These are phyloP conservation scores for Coemansia sp. DNA, from an alignment of 192 early-diverging fungal genomes.

Conservation along the genomic window DNA sequence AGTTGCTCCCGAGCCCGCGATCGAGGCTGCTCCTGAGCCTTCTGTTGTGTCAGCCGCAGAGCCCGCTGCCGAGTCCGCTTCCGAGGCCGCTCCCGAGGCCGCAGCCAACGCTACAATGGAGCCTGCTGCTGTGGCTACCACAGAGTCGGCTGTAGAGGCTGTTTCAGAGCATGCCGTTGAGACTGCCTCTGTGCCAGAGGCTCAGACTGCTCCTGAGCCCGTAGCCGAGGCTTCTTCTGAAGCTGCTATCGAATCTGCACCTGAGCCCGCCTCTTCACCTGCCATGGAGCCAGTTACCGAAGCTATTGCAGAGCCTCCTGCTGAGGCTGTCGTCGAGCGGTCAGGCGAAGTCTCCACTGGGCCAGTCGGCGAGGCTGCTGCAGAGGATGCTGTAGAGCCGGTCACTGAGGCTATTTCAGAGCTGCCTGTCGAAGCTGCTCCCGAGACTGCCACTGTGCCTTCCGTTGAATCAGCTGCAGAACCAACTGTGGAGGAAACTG, in stretches of 20 bases:
- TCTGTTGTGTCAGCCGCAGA: too few relatives aligned
- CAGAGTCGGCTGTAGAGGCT: too few relatives aligned
- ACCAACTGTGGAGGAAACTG: too few relatives aligned
- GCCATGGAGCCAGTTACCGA: background rate
- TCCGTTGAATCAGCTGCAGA: too few relatives aligned
- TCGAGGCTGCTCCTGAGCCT: too few relatives aligned
- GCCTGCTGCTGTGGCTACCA: too few relatives aligned
- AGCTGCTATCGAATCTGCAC: background rate
- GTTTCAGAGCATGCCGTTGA: background rate
- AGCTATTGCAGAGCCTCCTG: background rate
- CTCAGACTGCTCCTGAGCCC: background rate
- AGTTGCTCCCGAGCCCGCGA: background rate
- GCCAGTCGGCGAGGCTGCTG: too few relatives aligned
- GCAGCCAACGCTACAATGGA: background rate
- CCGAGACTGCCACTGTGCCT: constrained; percentile 4
- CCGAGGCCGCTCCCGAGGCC: too few relatives aligned
- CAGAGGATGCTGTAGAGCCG: too few relatives aligned
- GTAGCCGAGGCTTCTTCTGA: background rate
- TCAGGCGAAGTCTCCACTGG: background rate
- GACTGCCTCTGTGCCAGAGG: background rate
- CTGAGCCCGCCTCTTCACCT: background rate
- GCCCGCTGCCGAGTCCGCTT: too few relatives aligned
- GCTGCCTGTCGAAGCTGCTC: too few relatives aligned
- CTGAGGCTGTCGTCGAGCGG: background rate
- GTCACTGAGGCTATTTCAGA: too few relatives aligned